These are phyloP conservation scores for Penicillium antarcticum DNA, from an alignment of 495 filamentous ascomycete species.

Conservation along the genomic window DNA sequence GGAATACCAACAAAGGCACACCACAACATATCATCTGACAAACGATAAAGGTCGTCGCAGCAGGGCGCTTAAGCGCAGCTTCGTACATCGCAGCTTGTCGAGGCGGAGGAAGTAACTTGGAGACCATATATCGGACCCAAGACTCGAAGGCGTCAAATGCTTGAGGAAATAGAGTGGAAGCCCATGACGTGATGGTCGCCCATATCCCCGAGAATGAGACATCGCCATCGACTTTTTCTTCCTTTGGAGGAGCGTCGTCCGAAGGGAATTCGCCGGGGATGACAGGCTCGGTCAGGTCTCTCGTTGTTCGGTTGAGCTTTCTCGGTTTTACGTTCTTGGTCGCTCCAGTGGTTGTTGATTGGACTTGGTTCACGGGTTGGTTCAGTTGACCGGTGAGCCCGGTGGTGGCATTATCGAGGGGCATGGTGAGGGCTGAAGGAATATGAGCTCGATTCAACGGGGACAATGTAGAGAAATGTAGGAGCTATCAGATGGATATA, in stretches of 20 bases:
- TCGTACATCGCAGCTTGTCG: conserved; percentile 31
- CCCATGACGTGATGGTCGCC: conserved; percentile 12
- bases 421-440: conserved; percentile 15
- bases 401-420: conserved; percentile 26
- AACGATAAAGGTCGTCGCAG: conserved; percentile 32
- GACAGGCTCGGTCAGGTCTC: conserved; percentile 17
- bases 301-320: conserved; percentile 17
- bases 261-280: conserved; percentile 33
- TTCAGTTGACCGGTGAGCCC: conserved; percentile 19
- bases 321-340: conserved; percentile 15
- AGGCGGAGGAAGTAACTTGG: conserved; percentile 26
- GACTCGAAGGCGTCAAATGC: conserved; percentile 31
- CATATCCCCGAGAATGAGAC: conserved; percentile 18
- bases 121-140: conserved; percentile 20
- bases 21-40: conserved; percentile 39
- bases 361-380: conserved; percentile 17
- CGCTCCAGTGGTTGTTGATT: conserved; percentile 14
- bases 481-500: background rate
- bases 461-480: background rate
- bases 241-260: conserved; percentile 20
- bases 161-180: conserved; percentile 15
- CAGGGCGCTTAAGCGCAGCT: conserved; percentile 26
- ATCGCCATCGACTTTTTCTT: conserved; percentile 15
- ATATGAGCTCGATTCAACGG: background rate
- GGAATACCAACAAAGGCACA: conserved; percentile 33